These are phyloP conservation scores for Calonectria leucothoes DNA, from an alignment of 2,329 filamentous ascomycete species.

Conservation along the genomic window DNA sequence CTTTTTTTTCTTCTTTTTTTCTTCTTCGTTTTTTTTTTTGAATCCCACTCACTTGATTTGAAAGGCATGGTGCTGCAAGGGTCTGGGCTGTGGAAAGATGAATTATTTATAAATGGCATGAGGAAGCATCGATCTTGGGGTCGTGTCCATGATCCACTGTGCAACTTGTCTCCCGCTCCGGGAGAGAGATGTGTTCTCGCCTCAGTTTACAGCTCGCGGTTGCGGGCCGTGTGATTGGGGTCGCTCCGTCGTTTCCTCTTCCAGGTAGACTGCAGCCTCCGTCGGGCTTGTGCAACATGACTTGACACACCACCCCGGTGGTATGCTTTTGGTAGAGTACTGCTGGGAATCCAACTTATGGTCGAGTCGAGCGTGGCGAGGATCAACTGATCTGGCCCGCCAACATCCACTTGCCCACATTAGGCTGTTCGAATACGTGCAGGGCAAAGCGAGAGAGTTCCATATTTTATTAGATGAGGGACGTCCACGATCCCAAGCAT, in stretches of 20 bases:
- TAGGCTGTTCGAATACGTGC: conserved; percentile 9
- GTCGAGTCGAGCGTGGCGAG: conserved; percentile 21
- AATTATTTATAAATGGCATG: background rate
- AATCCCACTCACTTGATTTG: background rate
- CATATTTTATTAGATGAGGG: background rate
- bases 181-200: background rate
- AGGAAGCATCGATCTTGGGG: background rate
- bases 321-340: conserved; percentile 17
- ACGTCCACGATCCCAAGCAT: background rate
- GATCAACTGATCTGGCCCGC: conserved; percentile 24
- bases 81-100: background rate
- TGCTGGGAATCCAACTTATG: background rate
- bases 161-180: background rate
- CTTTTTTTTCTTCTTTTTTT: background rate
- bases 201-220: conserved; percentile 6
- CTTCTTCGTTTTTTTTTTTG: background rate
- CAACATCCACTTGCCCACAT: conserved; percentile 21
- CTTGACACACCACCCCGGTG: conserved; percentile 24
- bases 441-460: background rate
- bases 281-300: conserved; percentile 16
- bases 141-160: background rate
- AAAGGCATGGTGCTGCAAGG: background rate
- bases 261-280: conserved; percentile 4
- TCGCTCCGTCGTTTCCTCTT: conserved; percentile 17
- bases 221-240: conserved; percentile 5